Conservation (phyloP, 2,329 filamentous ascomycete genomes). For the Paecilomyces sp. region DNA sequence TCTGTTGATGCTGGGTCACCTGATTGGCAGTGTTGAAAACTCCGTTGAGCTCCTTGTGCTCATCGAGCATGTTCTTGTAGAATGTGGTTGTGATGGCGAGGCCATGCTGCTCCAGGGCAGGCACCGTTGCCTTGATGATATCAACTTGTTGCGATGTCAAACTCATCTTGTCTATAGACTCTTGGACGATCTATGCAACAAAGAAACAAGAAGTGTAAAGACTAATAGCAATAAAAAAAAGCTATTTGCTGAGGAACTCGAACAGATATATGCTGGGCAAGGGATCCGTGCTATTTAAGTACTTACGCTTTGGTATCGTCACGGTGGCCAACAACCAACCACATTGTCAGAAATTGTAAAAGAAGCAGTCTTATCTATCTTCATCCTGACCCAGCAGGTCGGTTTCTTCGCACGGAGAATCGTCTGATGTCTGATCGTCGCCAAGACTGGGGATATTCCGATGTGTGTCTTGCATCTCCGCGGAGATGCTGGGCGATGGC, state of each 20-base stretch:
- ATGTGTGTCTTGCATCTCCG: neutral
- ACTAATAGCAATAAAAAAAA: neutral
- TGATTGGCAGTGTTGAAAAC: constrained; percentile 69
- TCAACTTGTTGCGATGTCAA: constrained; percentile 56
- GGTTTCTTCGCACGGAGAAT: neutral
- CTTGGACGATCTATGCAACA: neutral
- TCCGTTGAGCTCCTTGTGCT: constrained; percentile 38
- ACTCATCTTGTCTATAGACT: constrained; percentile 18
- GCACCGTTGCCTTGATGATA: constrained; percentile 64
- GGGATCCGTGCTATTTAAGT: neutral
- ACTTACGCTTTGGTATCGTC: neutral
- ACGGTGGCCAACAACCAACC: neutral
- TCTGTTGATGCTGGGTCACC: constrained; percentile 58
- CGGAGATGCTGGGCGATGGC: neutral
- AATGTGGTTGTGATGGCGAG: constrained; percentile 63
- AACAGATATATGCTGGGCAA: neutral
- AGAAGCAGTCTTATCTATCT: neutral
- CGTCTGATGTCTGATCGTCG: neutral
- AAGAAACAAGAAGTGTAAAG: neutral
- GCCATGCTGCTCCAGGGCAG: constrained; percentile 61
- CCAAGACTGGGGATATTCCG: neutral
- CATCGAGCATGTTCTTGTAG: constrained; percentile 61
- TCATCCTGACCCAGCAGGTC: neutral
- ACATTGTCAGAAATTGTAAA: neutral
- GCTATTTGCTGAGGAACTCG: neutral